Conservation (phyloP, 1,139 yeast genomes). For the Pichia sp. region DNA sequence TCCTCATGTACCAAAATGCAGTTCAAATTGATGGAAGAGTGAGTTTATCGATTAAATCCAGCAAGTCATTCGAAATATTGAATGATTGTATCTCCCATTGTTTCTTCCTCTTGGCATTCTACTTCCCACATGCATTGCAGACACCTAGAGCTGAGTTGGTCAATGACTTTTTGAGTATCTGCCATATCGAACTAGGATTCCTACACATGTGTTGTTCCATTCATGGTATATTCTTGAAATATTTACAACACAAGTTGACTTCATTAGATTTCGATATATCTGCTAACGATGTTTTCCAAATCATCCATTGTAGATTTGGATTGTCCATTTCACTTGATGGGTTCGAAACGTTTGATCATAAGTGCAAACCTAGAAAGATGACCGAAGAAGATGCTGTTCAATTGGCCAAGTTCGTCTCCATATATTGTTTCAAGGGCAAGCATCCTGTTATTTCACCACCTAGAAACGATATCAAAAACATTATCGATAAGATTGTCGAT, state of each 20-base stretch:
- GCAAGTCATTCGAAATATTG: conserved; percentile 40
- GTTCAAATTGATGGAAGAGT: conserved; percentile 31
- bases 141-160: conserved; percentile 28
- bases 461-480: conserved; percentile 67
- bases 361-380: conserved; percentile 45
- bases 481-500: conserved; percentile 70
- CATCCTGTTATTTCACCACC: conserved; percentile 59
- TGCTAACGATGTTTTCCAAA: conserved; percentile 67
- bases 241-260: conserved; percentile 57
- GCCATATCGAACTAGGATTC: conserved; percentile 75
- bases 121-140: conserved; percentile 27
- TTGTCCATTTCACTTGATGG: conserved; percentile 57
- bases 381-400: conserved; percentile 51
- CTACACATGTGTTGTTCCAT: conserved; percentile 68
- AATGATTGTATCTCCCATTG: conserved; percentile 52
- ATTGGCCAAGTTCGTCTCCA: conserved; percentile 60
- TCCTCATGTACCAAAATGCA: conserved; percentile 48
- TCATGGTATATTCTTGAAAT: conserved; percentile 58
- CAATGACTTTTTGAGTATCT: conserved; percentile 48
- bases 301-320: conserved; percentile 77
- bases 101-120: conserved; percentile 39
- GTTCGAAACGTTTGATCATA: conserved; percentile 66
- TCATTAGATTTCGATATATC: conserved; percentile 42
- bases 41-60: conserved; percentile 30
- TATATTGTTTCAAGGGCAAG: conserved; percentile 53